These are phyloP conservation scores for Tetrahymena borealis DNA, from an alignment of 73 alveolate species.

Conservation along the genomic window DNA sequence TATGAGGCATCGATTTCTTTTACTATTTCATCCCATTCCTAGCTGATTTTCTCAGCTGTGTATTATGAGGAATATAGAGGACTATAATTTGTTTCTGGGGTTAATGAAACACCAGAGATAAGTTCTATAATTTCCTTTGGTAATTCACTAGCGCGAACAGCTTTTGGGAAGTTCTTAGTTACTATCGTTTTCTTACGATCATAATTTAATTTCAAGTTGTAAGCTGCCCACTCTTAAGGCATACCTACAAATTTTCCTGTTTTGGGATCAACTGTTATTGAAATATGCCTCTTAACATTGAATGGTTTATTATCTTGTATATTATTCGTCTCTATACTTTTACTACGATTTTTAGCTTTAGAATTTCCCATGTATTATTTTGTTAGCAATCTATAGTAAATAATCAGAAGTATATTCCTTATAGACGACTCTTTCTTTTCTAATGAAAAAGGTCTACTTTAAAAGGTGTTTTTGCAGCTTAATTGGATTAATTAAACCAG, in stretches of 20 bases:
- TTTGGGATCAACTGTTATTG: slow-evolving; percentile 9
- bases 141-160: slow-evolving; percentile 12
- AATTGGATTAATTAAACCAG: not conserved
- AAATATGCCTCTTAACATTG: slow-evolving; percentile 14
- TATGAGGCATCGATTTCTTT: not conserved
- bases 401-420: no score
- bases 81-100: not conserved
- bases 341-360: not conserved
- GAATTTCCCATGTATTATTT: not conserved
- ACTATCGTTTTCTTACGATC: slow-evolving; percentile 4
- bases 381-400: not conserved
- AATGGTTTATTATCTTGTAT: not conserved
- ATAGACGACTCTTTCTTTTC: not conserved
- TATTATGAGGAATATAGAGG: not conserved
- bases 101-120: not conserved
- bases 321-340: not conserved
- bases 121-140: slow-evolving; percentile 8
- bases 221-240: slow-evolving; percentile 33
- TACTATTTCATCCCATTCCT: not conserved
- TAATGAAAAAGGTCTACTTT: no score
- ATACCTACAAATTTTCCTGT: slow-evolving; percentile 27
- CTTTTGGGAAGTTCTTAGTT: slow-evolving; percentile 8
- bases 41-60: not conserved
- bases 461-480: no score
- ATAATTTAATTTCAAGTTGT: slow-evolving; percentile 1